phyloP scores from a whole-genome alignment of 2,329 filamentous ascomycete genomes.

The Microdochium trichocladiopsis region DNA sequence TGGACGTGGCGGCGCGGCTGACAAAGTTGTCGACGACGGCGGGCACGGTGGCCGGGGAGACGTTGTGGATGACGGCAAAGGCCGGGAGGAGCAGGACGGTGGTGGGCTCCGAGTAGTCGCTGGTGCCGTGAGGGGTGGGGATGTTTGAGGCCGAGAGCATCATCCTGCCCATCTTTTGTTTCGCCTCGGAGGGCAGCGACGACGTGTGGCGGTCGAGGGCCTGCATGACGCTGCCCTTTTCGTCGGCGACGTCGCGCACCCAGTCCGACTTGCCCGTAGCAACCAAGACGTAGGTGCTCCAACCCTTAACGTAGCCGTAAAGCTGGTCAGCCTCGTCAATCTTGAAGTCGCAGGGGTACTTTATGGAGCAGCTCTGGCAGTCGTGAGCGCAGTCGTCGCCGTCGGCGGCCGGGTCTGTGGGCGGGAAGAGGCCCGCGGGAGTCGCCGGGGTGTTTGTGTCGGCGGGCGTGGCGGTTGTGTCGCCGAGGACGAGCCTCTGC shows the following conservation, averaged over 20 bases:
- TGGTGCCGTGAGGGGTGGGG: slow-evolving; percentile 62
- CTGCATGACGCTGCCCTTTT: slow-evolving; percentile 80
- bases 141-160: slow-evolving; percentile 94
- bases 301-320: slow-evolving; percentile 80
- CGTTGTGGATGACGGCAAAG: slow-evolving; percentile 76
- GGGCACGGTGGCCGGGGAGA: slow-evolving; percentile 67
- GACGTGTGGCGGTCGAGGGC: slow-evolving; percentile 53
- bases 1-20: slow-evolving; percentile 66
- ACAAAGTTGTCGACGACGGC: slow-evolving; percentile 66
- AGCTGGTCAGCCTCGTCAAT: slow-evolving; percentile 73
- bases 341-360: slow-evolving; percentile 65
- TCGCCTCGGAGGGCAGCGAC: slow-evolving; percentile 46
- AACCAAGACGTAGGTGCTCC: slow-evolving; percentile 83
- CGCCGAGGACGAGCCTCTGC: slow-evolving; percentile 23
- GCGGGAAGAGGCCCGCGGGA: slow-evolving; percentile 57
- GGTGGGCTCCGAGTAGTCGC: slow-evolving; percentile 62
- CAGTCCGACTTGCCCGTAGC: slow-evolving; percentile 96
- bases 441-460: slow-evolving; percentile 15
- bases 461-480: slow-evolving; percentile 3
- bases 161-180: slow-evolving; percentile 49
- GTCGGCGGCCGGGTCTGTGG: slow-evolving; percentile 68
- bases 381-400: slow-evolving; percentile 86
- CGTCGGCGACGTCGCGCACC: slow-evolving; percentile 82
- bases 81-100: slow-evolving; percentile 78
- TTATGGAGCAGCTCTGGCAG: slow-evolving; percentile 72